phyloP scores from a whole-genome alignment of 768 basidiomycete genomes.

The Paxillus ammoniavirescens region DNA sequence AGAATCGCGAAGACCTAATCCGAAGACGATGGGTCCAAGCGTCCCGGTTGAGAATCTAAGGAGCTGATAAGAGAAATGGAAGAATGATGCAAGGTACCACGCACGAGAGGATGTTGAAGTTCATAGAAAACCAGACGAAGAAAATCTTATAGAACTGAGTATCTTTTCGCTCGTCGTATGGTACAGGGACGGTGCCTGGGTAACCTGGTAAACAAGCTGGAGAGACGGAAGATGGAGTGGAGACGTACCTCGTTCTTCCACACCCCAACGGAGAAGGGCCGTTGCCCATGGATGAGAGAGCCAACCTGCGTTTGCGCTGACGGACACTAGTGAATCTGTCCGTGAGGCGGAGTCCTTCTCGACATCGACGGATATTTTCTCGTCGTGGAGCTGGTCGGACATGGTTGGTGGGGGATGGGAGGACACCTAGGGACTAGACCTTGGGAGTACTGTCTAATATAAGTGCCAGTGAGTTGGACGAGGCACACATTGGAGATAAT shows the following conservation, averaged over 20 bases:
- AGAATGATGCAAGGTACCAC: conserved; percentile 8
- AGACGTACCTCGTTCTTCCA: conserved; percentile 29
- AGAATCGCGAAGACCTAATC: conserved; percentile 59
- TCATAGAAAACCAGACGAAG: conserved; percentile 71
- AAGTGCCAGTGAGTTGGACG: background rate
- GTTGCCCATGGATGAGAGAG: conserved; percentile 11
- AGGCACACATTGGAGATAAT: background rate
- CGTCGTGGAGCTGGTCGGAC: conserved; percentile 21
- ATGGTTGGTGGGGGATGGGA: conserved; percentile 8
- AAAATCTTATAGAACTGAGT: conserved; percentile 63
- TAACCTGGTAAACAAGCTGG: background rate
- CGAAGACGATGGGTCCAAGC: conserved; percentile 61
- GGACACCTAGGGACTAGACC: conserved; percentile 7
- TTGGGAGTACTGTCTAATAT: background rate
- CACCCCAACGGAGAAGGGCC: conserved; percentile 28
- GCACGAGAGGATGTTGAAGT: conserved; percentile 61
- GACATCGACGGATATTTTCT: conserved; percentile 22
- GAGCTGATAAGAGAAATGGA: background rate
- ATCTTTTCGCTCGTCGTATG: conserved; percentile 49
- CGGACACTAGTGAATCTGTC: conserved; percentile 9
- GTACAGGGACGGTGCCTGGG: conserved; percentile 53
- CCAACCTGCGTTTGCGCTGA: background rate
- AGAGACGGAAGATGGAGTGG: background rate
- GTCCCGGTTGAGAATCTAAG: conserved; percentile 65
- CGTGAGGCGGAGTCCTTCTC: conserved; percentile 28